Conservation (phyloP, 257 asterid species). For the Gentiana macrophylla region DNA sequence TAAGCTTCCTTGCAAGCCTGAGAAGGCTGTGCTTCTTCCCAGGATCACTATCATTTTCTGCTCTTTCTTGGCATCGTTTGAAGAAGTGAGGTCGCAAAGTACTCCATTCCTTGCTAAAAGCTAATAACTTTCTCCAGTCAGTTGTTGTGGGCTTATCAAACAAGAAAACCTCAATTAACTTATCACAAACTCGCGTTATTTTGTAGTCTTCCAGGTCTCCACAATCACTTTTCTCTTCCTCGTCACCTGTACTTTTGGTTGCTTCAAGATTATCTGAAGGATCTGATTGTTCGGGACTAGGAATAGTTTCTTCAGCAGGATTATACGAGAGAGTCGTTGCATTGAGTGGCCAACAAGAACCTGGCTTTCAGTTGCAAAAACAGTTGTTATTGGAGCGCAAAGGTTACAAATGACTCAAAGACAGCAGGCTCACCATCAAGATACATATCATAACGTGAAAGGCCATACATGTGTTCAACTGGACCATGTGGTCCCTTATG, state of each 20-base stretch:
- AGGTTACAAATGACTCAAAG: background rate
- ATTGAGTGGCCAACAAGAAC: constrained; percentile 19
- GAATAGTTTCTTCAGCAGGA: constrained; percentile 20
- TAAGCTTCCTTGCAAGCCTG: constrained; percentile 76
- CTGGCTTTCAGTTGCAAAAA: constrained; percentile 15
- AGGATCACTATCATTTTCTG: constrained; percentile 62
- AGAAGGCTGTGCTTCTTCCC: constrained; percentile 69
- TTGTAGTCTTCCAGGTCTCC: constrained; percentile 41
- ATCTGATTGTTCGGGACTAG: constrained; percentile 15
- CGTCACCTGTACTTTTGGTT: constrained; percentile 11
- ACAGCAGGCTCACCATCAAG: background rate
- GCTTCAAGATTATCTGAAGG: constrained; percentile 16
- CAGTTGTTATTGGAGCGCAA: background rate
- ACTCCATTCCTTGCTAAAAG: constrained; percentile 81
- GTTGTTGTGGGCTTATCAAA: constrained; percentile 80
- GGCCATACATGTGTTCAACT: background rate
- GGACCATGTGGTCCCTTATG: background rate
- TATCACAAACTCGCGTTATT: constrained; percentile 67
- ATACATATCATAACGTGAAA: background rate
- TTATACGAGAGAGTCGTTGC: constrained; percentile 26
- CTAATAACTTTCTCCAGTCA: constrained; percentile 82
- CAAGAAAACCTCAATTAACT: constrained; percentile 73
- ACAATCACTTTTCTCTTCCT: constrained; percentile 19
- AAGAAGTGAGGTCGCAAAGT: constrained; percentile 72
- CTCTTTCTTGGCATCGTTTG: constrained; percentile 59